Evolutionary conservation across 106 monocot genomes (phyloP).

Genomic region (Amphibolis antarctica): DNA sequence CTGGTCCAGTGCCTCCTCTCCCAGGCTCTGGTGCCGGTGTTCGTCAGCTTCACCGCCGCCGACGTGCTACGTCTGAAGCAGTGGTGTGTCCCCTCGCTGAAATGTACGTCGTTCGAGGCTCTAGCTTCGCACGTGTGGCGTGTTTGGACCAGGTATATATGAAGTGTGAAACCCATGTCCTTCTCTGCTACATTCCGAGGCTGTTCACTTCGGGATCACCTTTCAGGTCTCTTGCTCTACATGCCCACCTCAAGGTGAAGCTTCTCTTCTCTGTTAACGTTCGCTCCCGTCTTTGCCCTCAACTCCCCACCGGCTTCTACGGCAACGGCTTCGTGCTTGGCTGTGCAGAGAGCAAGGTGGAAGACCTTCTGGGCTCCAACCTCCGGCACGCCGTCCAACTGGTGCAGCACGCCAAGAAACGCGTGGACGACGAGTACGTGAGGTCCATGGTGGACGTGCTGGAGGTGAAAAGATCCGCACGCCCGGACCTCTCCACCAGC

Average conservation of each 20-base stretch:
- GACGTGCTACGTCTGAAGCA: slow-evolving; percentile 61
- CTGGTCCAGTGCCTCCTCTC: slow-evolving; percentile 35
- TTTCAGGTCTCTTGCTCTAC: neutral
- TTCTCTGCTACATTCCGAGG: too few species aligned
- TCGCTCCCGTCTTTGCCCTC: slow-evolving; percentile 19
- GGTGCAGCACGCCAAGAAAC: slow-evolving; percentile 41
- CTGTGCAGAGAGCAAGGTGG: slow-evolving; percentile 49
- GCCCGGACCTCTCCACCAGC: slow-evolving; percentile 58
- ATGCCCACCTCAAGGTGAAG: neutral
- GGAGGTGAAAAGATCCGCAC: slow-evolving; percentile 26
- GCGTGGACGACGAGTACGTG: slow-evolving; percentile 36
- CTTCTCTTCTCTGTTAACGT: slow-evolving; percentile 2
- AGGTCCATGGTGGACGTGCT: slow-evolving; percentile 57
- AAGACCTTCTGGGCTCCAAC: slow-evolving; percentile 22
- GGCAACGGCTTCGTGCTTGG: slow-evolving; percentile 74
- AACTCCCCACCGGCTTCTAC: slow-evolving; percentile 56
- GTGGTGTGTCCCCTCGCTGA: slow-evolving; percentile 46
- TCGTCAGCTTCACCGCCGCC: slow-evolving; percentile 43
- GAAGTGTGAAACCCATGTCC: too few species aligned
- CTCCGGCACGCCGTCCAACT: slow-evolving; percentile 20
- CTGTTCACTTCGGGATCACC: too few species aligned
- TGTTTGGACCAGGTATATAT: slow-evolving; percentile 43
- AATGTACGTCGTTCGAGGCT: slow-evolving; percentile 85
- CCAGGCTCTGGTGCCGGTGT: slow-evolving; percentile 51
- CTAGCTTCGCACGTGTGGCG: slow-evolving; percentile 82